Conservation (phyloP, 2,329 filamentous ascomycete genomes). For the Talaromyces rugulosus region DNA sequence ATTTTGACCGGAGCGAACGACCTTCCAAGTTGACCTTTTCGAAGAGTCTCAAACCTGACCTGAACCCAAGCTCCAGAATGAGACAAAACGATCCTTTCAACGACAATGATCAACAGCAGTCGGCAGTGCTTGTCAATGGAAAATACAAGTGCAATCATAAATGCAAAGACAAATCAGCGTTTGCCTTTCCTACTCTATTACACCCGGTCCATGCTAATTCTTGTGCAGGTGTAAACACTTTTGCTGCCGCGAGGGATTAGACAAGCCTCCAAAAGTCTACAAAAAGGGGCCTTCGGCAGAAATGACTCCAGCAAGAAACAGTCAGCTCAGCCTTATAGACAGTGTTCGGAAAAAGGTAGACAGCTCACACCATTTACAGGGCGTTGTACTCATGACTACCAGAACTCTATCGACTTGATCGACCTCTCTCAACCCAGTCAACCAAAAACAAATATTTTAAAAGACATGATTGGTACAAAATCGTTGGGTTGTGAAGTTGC, state of each 20-base stretch:
- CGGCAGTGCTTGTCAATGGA: constrained; percentile 60
- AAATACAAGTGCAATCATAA: constrained; percentile 70
- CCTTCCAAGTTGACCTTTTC: constrained; percentile 11
- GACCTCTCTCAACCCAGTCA: constrained; percentile 7
- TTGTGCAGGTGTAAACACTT: constrained; percentile 60
- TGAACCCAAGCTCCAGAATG: neutral
- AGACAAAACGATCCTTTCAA: constrained; percentile 1
- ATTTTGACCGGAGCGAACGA: neutral
- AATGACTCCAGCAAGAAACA: constrained; percentile 20
- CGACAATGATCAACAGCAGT: constrained; percentile 27
- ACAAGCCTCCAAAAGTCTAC: constrained; percentile 54
- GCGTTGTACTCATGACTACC: neutral
- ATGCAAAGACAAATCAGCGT: constrained; percentile 58
- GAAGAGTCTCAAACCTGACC: neutral
- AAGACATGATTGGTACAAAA: neutral
- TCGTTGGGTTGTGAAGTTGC: neutral
- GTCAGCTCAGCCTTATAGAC: constrained; percentile 26
- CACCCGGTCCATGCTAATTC: constrained; percentile 19
- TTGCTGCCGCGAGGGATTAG: constrained; percentile 68
- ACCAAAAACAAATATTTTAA: neutral
- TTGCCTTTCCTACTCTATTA: constrained; percentile 13
- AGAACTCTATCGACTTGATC: constrained; percentile 8
- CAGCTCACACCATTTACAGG: neutral
- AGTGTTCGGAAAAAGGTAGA: constrained; percentile 20
- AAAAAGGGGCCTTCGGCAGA: constrained; percentile 18